Percentiles rank a stretch among this genome's conserved stretches.
phyloP scores from a whole-genome alignment of 169 alveolate genomes.

The Pseudocohnilembus persalinus region DNA sequence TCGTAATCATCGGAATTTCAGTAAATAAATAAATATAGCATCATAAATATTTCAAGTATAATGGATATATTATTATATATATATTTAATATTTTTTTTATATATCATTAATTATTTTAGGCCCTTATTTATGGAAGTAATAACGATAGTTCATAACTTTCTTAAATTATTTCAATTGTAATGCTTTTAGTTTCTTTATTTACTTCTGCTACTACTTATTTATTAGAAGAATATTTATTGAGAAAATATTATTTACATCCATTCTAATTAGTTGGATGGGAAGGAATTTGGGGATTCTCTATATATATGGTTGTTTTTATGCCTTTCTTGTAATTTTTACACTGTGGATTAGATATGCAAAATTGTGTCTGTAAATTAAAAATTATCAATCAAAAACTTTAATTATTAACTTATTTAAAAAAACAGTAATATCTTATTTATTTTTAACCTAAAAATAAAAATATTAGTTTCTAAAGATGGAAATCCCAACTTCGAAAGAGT shows the following conservation, averaged over 20 bases:
- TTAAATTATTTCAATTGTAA: conserved; percentile 18
- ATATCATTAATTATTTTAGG: too few species aligned
- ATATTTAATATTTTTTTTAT: too few species aligned
- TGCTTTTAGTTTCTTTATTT: conserved; percentile 13
- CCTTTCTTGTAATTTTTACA: conserved; percentile 48
- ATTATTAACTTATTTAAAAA: too few species aligned
- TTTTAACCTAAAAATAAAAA: too few species aligned
- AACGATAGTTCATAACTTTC: too few species aligned
- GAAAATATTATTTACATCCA: conserved; percentile 12
- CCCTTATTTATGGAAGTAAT: too few species aligned
- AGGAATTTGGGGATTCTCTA: conserved; percentile 58
- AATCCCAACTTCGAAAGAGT: not conserved
- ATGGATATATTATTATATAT: too few species aligned
- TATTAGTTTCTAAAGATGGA: not conserved
- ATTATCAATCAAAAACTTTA: too few species aligned
- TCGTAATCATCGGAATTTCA: not conserved
- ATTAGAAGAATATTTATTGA: conserved; percentile 3
- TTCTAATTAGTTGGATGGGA: not conserved
- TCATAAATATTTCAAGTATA: not conserved
- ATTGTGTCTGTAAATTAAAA: not conserved
- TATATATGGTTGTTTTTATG: conserved; percentile 38
- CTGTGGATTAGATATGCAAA: not conserved
- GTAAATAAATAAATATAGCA: conserved; percentile 25
- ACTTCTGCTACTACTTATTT: conserved; percentile 11
- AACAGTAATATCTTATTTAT: too few species aligned